A percentile compares a stretch with the other conserved stretches of the same genome.
Conservation (phyloP, 2,329 filamentous ascomycete species). For the Beauveria medogensis region DNA sequence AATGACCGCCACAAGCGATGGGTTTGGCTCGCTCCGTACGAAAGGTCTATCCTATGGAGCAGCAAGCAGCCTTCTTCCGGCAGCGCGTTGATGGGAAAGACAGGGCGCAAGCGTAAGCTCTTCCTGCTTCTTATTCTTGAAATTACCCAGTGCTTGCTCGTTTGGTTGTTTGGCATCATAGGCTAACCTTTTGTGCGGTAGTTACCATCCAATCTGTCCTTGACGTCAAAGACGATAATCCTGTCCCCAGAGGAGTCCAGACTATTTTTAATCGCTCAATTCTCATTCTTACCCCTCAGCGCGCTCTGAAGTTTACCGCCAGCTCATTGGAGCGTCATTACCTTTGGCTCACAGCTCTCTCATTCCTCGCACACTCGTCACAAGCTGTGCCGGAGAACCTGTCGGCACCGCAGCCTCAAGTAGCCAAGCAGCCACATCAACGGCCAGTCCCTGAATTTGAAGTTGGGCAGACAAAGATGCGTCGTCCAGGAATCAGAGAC, state of each 20-base stretch:
- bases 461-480: constrained; percentile 37
- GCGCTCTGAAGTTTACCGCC: constrained; percentile 93
- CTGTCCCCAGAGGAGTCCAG: constrained; percentile 57
- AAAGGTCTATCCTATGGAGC: constrained; percentile 94
- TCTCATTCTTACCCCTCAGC: constrained; percentile 83
- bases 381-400: constrained; percentile 71
- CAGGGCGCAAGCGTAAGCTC: constrained; percentile 82
- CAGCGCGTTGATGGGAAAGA: constrained; percentile 84
- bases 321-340: constrained; percentile 78
- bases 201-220: constrained; percentile 93
- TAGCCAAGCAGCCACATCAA: constrained; percentile 17
- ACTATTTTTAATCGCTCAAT: constrained; percentile 85
- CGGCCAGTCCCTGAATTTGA: constrained; percentile 46
- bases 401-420: constrained; percentile 38
- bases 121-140: constrained; percentile 14
- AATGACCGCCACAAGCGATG: constrained; percentile 86
- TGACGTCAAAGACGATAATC: constrained; percentile 91
- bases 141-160: constrained; percentile 10
- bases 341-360: constrained; percentile 87
- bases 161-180: constrained; percentile 12
- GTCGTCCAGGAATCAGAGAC: constrained; percentile 62
- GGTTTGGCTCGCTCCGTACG: constrained; percentile 98
- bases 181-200: constrained; percentile 35
- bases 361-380: constrained; percentile 86
- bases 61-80: constrained; percentile 91